Percentiles rank a stretch among this genome's conserved stretches.
These are phyloP conservation scores for Chondrostereum purpureum DNA, from an alignment of 1,284 basidiomycete species.

Conservation along the genomic window DNA sequence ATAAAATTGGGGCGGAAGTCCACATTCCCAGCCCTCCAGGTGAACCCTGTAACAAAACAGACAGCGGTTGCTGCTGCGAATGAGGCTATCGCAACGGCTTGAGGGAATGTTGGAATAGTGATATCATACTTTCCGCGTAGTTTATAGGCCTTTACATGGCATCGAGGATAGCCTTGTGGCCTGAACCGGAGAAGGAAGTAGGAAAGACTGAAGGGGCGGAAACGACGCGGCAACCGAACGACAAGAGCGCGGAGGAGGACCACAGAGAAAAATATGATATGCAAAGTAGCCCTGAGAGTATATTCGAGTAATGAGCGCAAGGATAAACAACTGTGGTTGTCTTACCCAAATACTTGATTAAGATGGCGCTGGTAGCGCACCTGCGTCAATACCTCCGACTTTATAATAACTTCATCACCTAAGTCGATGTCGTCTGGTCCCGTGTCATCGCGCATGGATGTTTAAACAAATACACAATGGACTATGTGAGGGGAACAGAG, in stretches of 20 bases:
- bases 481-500: not conserved
- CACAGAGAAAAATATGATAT: conserved; percentile 4
- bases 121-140: conserved; percentile 3
- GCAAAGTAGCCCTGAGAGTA: not conserved
- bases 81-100: conserved; percentile 1
- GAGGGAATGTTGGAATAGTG: conserved; percentile 7
- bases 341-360: conserved; percentile 2
- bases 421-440: not conserved
- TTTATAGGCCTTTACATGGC: conserved; percentile 4
- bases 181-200: not conserved
- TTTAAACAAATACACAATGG: not conserved
- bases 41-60: conserved; percentile 1
- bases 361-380: conserved; percentile 3
- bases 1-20: not conserved
- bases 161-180: conserved; percentile 3
- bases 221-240: conserved; percentile 3
- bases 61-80: conserved; percentile 3
- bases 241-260: conserved; percentile 3
- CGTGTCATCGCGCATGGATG: not conserved
- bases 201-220: not conserved
- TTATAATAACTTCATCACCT: not conserved
- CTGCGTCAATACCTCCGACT: conserved; percentile 1
- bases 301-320: not conserved
- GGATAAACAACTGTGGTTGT: not conserved
- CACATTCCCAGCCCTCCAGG: not conserved